These are phyloP conservation scores for Reutealis trisperma DNA, from an alignment of 345 rosid genomes.

Conservation along the genomic window DNA sequence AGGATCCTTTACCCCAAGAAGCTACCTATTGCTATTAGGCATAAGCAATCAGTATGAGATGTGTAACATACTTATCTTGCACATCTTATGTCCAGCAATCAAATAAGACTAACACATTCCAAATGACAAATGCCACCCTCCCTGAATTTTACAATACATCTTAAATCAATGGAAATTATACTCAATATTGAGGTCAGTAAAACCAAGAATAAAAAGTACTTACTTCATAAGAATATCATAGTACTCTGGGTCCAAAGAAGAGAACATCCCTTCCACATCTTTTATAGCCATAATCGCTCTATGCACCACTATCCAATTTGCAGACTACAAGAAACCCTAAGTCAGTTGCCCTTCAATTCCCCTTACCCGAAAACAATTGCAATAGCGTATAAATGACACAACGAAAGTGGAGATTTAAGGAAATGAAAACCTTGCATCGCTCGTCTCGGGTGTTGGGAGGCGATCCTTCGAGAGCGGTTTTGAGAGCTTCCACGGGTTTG, in stretches of 20 bases:
- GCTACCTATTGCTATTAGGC: neutral
- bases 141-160: too few species aligned
- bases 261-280: constrained; percentile 79
- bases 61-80: neutral
- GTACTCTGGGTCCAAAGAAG: constrained; percentile 84
- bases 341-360: neutral
- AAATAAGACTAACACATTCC: neutral
- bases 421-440: constrained; percentile 72
- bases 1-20: neutral
- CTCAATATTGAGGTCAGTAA: too few species aligned
- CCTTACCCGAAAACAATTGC: too few species aligned
- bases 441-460: too few species aligned
- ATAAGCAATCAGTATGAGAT: too few species aligned
- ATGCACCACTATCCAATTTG: constrained; percentile 89
- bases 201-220: too few species aligned
- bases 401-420: too few species aligned
- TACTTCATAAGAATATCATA: constrained; percentile 64
- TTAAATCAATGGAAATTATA: too few species aligned
- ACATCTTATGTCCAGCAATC: neutral
- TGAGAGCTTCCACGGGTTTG: constrained; percentile 76
- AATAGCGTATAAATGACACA: too few species aligned
- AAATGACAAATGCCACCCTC: too few species aligned
- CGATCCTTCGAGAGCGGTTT: constrained; percentile 57
- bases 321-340: constrained; percentile 51
- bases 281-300: constrained; percentile 90